Percentiles rank a stretch among this genome's conserved stretches.
These are phyloP conservation scores for Fraxinus floribunda DNA, from an alignment of 305 asterid species.

Conservation along the genomic window DNA sequence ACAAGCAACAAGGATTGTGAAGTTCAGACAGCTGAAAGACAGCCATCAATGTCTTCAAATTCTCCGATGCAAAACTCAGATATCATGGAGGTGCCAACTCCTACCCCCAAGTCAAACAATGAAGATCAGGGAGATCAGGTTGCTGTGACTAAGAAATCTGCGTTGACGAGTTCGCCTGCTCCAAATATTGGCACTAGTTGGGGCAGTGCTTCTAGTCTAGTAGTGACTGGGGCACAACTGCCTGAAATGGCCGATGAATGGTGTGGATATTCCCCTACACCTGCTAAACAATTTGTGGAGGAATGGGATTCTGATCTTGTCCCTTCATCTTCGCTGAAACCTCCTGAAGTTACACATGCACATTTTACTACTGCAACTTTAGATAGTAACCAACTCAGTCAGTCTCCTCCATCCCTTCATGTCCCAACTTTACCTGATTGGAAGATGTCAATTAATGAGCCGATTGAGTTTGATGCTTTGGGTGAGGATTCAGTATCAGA, in stretches of 20 bases:
- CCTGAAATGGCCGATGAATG: conserved; percentile 59
- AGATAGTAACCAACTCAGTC: conserved; percentile 29
- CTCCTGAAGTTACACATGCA: conserved; percentile 39
- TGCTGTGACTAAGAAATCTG: conserved; percentile 34
- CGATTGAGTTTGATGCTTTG: conserved; percentile 64
- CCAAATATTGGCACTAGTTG: conserved; percentile 48
- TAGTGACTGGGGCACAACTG: conserved; percentile 42
- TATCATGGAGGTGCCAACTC: conserved; percentile 51
- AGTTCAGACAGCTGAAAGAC: not conserved
- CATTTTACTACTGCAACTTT: conserved; percentile 30
- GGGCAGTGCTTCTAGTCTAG: conserved; percentile 40
- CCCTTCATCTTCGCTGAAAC: conserved; percentile 40
- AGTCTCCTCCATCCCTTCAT: conserved; percentile 42
- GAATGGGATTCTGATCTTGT: conserved; percentile 55
- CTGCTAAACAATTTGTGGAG: conserved; percentile 43
- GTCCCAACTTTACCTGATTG: conserved; percentile 42
- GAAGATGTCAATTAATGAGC: conserved; percentile 51
- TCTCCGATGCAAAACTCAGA: not conserved
- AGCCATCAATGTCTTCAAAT: not conserved
- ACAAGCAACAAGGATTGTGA: not conserved
- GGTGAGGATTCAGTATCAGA: conserved; percentile 82
- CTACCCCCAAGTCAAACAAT: conserved; percentile 44
- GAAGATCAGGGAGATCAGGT: conserved; percentile 32
- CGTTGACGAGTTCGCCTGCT: conserved; percentile 32
- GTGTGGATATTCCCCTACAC: conserved; percentile 65